A percentile compares a stretch with the other conserved stretches of the same genome.
Conservation (phyloP, 345 rosid species). For the Melastoma malabathricum region DNA sequence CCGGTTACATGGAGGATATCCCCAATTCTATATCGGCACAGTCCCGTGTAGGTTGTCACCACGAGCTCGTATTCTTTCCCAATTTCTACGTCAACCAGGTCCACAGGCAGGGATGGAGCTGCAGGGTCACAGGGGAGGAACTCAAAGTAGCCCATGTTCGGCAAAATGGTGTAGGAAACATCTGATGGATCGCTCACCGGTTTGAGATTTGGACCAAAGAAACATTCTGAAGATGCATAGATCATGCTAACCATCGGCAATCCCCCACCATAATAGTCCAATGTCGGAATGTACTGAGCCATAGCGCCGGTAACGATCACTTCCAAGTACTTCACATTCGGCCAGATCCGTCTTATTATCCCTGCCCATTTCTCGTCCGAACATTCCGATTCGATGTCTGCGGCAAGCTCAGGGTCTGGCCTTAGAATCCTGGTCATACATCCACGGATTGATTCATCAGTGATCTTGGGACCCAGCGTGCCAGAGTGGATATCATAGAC, state of each 20-base stretch:
- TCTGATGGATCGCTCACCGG: constrained; percentile 80
- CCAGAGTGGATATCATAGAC: constrained; percentile 52
- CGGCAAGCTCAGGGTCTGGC: constrained; percentile 50
- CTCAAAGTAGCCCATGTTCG: constrained; percentile 88
- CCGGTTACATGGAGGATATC: constrained; percentile 74
- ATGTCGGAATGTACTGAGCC: constrained; percentile 91
- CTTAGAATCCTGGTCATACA: constrained; percentile 38
- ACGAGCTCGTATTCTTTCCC: constrained; percentile 83
- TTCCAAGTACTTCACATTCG: constrained; percentile 73
- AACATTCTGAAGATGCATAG: constrained; percentile 96
- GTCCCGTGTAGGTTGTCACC: constrained; percentile 66
- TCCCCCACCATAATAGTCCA: constrained; percentile 69
- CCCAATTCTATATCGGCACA: constrained; percentile 73
- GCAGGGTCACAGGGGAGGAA: constrained; percentile 34
- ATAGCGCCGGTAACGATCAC: constrained; percentile 92
- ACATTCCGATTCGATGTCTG: constrained; percentile 38
- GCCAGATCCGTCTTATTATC: constrained; percentile 70
- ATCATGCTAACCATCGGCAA: constrained; percentile 79
- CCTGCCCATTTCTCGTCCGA: constrained; percentile 50
- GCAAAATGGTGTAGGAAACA: constrained; percentile 82
- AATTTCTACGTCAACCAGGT: constrained; percentile 50
- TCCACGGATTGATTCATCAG: constrained; percentile 31
- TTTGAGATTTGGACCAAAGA: constrained; percentile 65
- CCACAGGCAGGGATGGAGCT: constrained; percentile 30
- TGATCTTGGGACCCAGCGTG: constrained; percentile 37